Conservation (phyloP, 2,329 filamentous ascomycete genomes). For the Neurospora sp. region DNA sequence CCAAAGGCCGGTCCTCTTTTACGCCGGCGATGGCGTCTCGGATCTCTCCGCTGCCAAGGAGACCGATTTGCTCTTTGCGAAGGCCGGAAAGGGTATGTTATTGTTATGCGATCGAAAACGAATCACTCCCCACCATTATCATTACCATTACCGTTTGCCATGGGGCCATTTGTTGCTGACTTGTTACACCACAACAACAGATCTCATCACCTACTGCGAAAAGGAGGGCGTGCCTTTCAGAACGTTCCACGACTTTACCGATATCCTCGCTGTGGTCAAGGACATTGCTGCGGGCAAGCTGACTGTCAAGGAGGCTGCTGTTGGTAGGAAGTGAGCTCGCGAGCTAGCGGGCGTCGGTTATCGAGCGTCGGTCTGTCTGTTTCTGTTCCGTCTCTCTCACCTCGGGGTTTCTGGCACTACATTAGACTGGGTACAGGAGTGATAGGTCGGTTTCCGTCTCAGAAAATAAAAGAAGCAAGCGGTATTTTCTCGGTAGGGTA, state of each 20-base stretch:
- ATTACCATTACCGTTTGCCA: not conserved
- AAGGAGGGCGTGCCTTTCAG: constrained; percentile 78
- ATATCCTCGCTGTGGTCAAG: constrained; percentile 24
- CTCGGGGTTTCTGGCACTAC: not conserved
- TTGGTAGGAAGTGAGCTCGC: constrained; percentile 12
- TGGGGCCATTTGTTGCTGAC: constrained; percentile 4
- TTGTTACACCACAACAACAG: constrained; percentile 30
- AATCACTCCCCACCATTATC: not conserved
- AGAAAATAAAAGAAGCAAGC: not conserved
- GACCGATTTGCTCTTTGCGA: constrained; percentile 88
- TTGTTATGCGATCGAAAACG: constrained; percentile 16
- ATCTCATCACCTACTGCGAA: constrained; percentile 81
- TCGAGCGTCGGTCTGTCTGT: not conserved
- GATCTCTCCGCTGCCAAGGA: constrained; percentile 87
- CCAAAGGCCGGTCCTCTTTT: constrained; percentile 75
- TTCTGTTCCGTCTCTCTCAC: not conserved
- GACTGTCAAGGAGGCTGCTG: constrained; percentile 17
- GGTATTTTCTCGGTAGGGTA: not conserved
- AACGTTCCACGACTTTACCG: constrained; percentile 73
- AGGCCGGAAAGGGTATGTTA: constrained; percentile 67
- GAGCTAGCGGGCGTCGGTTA: not conserved
- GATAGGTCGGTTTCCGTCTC: not conserved
- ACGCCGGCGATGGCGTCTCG: constrained; percentile 89
- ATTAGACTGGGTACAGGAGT: not conserved
- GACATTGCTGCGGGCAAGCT: constrained; percentile 16